A percentile compares a stretch with the other conserved stretches of the same genome.
Evolutionary conservation across 148 eudicot genomes (phyloP).

Genomic region (Camellia lanceoleosa): DNA sequence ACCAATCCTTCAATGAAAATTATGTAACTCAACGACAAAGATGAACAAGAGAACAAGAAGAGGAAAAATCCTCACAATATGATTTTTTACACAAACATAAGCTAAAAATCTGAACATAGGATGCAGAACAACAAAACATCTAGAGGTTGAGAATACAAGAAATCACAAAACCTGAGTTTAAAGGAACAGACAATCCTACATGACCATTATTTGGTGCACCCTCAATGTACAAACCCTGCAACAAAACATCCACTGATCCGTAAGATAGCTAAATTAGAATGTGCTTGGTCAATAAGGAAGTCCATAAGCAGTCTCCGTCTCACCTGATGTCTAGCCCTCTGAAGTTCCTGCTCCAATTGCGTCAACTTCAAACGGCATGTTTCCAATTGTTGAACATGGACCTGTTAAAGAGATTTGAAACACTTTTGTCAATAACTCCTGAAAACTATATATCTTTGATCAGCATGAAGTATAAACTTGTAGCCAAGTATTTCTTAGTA

Average conservation of each 20-base stretch:
- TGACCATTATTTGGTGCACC: constrained; percentile 26
- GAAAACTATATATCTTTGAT: neutral
- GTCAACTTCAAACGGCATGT: constrained; percentile 65
- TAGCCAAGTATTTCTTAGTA: constrained; percentile 7
- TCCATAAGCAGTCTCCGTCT: constrained; percentile 1
- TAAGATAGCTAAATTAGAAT: constrained; percentile 4
- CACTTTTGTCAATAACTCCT: neutral
- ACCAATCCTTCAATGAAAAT: neutral
- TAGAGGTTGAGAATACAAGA: neutral
- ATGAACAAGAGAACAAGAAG: neutral
- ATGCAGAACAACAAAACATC: neutral
- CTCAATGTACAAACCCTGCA: constrained; percentile 37
- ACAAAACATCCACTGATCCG: constrained; percentile 13
- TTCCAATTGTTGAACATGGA: constrained; percentile 78
- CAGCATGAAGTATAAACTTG: neutral
- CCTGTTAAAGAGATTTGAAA: constrained; percentile 32
- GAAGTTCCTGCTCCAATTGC: constrained; percentile 68
- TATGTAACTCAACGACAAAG: no score
- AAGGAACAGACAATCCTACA: constrained; percentile 30
- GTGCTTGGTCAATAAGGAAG: neutral
- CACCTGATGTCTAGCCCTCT: constrained; percentile 67
- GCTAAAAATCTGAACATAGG: neutral
- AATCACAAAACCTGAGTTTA: constrained; percentile 43
- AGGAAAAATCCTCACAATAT: neutral
- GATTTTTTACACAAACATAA: neutral